Percentiles rank a stretch among this genome's conserved stretches.
phyloP scores from a whole-genome alignment of 768 basidiomycete species.

The Suillus americanus region DNA sequence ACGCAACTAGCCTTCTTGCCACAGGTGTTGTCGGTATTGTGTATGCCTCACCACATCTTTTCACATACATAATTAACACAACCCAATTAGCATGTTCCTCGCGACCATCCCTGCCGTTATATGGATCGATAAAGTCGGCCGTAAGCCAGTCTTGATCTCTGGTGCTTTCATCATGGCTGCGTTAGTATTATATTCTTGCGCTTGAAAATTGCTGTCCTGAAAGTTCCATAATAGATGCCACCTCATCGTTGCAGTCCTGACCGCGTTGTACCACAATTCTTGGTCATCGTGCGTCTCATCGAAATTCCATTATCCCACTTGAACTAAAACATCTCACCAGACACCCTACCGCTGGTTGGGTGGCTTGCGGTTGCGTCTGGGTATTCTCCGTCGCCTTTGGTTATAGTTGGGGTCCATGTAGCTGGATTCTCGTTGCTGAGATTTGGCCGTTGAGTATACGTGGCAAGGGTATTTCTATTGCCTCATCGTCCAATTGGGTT shows the following conservation, averaged over 20 bases:
- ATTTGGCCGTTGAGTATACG: constrained; percentile 73
- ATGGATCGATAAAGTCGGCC: constrained; percentile 76
- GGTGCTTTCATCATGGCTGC: constrained; percentile 73
- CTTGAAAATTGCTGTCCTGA: constrained; percentile 14
- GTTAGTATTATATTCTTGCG: constrained; percentile 32
- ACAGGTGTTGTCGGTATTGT: constrained; percentile 79
- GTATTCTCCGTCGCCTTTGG: constrained; percentile 73
- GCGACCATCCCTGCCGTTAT: constrained; percentile 81
- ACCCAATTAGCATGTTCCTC: constrained; percentile 56
- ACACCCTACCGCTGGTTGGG: constrained; percentile 60
- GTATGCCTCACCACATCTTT: constrained; percentile 37
- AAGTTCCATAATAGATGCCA: constrained; percentile 49
- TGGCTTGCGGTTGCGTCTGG: constrained; percentile 69
- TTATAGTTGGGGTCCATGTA: constrained; percentile 78
- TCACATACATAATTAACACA: not conserved
- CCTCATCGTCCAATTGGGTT: constrained; percentile 76
- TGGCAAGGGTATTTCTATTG: constrained; percentile 74
- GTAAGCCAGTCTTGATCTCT: constrained; percentile 72
- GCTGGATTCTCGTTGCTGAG: constrained; percentile 78
- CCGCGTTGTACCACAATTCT: constrained; percentile 54
- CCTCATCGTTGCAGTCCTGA: constrained; percentile 66
- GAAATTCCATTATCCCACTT: not conserved
- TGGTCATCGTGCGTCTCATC: constrained; percentile 45
- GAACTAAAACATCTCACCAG: constrained; percentile 24
- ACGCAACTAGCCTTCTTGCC: constrained; percentile 54